These are phyloP conservation scores for Phytophthora pisi DNA, from an alignment of 352 stramenopile species.

Conservation along the genomic window DNA sequence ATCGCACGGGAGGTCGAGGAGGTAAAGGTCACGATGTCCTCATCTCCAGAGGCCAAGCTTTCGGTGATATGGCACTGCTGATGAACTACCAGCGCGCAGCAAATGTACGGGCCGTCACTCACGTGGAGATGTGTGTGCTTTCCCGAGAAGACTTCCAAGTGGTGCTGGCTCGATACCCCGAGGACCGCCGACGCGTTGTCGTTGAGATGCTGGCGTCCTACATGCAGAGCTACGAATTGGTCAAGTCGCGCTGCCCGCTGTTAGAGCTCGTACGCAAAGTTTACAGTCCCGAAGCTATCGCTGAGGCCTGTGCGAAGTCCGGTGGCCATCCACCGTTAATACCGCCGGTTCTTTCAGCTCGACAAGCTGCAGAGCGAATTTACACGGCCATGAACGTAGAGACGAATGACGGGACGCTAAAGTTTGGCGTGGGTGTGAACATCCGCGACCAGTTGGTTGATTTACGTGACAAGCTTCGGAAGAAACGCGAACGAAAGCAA, in stretches of 20 bases:
- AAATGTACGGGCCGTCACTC: slow-evolving; percentile 47
- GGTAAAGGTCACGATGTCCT: slow-evolving; percentile 17
- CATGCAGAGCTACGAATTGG: slow-evolving; percentile 38
- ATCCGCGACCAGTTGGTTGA: slow-evolving; percentile 27
- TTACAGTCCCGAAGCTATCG: slow-evolving; percentile 31
- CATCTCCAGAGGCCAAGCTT: slow-evolving; percentile 38
- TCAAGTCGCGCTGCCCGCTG: slow-evolving; percentile 26
- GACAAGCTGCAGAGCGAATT: slow-evolving; percentile 29
- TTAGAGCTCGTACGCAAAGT: slow-evolving; percentile 33
- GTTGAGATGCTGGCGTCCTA: slow-evolving; percentile 41
- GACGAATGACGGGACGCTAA: slow-evolving; percentile 26
- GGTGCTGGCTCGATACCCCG: slow-evolving; percentile 40
- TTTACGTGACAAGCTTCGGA: slow-evolving; percentile 22
- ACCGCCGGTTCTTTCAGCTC: slow-evolving; percentile 10
- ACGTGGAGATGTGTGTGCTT: slow-evolving; percentile 64
- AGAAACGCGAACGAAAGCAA: slow-evolving; percentile 12
- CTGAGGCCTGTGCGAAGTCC: slow-evolving; percentile 21
- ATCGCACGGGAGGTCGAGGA: slow-evolving; percentile 10
- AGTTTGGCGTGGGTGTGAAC: slow-evolving; percentile 35
- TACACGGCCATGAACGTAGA: slow-evolving; percentile 38
- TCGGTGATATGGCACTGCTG: slow-evolving; percentile 61
- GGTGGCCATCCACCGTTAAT: background rate
- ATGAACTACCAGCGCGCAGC: slow-evolving; percentile 57
- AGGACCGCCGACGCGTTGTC: slow-evolving; percentile 36
- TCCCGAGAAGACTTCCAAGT: slow-evolving; percentile 44